Conservation (phyloP, 257 asterid genomes). For the Fraxinus cuspidata region DNA sequence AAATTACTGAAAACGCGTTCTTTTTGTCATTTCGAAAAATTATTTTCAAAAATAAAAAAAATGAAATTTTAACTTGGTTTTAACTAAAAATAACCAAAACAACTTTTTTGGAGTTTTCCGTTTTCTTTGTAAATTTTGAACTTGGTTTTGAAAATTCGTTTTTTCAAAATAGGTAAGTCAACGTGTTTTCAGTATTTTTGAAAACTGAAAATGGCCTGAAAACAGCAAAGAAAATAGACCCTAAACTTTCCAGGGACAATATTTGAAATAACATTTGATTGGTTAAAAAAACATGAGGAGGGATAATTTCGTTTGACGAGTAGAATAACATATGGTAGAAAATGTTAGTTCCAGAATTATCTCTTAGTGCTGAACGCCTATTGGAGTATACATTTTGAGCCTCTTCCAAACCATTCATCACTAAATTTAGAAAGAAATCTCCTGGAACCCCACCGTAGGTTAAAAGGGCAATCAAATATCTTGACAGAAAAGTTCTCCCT, state of each 20-base stretch:
- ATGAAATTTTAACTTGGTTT: no score
- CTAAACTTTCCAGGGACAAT: background rate
- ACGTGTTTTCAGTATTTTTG: no score
- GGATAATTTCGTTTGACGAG: background rate
- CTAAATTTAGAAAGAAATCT: slow-evolving; percentile 54
- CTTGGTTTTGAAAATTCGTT: no score
- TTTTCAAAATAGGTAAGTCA: no score
- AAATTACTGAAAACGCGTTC: no score
- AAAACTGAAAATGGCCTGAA: no score
- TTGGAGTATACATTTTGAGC: slow-evolving; percentile 47
- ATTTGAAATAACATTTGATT: background rate
- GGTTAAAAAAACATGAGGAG: background rate
- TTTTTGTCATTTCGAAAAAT: no score
- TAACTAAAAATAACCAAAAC: no score
- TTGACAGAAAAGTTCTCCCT: slow-evolving; percentile 53
- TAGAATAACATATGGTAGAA: slow-evolving; percentile 9
- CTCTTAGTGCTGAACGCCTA: slow-evolving; percentile 64
- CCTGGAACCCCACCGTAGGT: slow-evolving; percentile 73
- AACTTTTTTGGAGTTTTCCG: no score
- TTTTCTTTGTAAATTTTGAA: no score
- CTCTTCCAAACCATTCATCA: slow-evolving; percentile 52
- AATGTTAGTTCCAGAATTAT: slow-evolving; percentile 31
- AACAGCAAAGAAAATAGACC: no score
- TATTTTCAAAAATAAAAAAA: no score
- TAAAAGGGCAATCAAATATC: slow-evolving; percentile 66